Base-by-base conservation (phyloP, 1,139 yeast genomes). In the Debaryomyces robertsiae region DNA sequence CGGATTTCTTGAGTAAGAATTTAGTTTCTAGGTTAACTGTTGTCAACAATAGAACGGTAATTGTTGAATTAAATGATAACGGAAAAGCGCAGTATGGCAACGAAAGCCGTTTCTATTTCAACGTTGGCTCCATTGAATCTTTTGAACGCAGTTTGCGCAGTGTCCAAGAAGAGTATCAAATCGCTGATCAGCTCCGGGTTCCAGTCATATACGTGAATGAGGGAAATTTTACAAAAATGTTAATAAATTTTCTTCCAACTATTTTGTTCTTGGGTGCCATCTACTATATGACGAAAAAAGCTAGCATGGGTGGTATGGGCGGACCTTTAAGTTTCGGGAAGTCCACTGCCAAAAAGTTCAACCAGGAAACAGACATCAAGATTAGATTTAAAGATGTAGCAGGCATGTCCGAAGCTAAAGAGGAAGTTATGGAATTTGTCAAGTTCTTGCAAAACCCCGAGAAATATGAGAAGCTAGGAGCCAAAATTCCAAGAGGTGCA, bases 401-500 rank as follows among this genome's bases (percentile, higher is more conserved):
- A 1, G 98, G 98, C 27, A 86, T 91, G 80, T 84, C 84, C 45
- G 98, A 93, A 66, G 97, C 98, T n/a, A 93, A 93, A 63, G 91
- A 84, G 56, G 98, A 93, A 66, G 93, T 93, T 42, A 88, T 90
- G 95, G 98, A 93, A 62, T 93, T 93, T 72, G 98, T 93, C 40
- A 84, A 85, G 57, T 93, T 93, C 60, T 76, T 93, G 62, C 87
- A 90, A 61, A 79, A 90, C 51, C 98, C 98, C 9, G 75, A 75
- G 38, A 90, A 89, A 60, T 93, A 90, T 61, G 96, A 91, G 60
- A 82, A 80, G 48, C 71, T 93, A 40, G 98, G 98, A 32, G 98
- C 98, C 13, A 89, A 91, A 64, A 94, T 93, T 49, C 98, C 98
- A 38, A 81, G 98, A 60, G 98, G 98, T 55, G 98, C 98, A 9